Conservation (phyloP, 1,139 yeast genomes). For the Pichia norvegensis region DNA sequence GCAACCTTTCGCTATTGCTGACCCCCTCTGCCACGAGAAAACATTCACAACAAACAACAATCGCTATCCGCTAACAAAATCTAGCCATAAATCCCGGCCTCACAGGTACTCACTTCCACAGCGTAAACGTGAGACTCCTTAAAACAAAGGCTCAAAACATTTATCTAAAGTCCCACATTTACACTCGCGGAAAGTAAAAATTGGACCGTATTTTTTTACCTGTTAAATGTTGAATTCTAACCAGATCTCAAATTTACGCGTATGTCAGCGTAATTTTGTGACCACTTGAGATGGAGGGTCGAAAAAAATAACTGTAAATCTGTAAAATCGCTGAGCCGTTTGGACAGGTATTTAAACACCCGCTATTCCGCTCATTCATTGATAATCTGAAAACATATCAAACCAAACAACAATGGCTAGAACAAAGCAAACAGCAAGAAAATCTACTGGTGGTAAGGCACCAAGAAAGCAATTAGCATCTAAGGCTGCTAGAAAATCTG, state of each 20-base stretch:
- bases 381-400: too few species aligned
- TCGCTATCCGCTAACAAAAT: background rate
- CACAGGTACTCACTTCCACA: constrained; percentile 1
- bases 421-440: constrained; percentile 98
- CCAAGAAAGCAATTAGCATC: constrained; percentile 99
- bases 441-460: constrained; percentile 98
- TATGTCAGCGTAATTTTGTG: too few species aligned
- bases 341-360: background rate
- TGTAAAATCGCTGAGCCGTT: background rate
- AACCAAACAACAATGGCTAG: constrained; percentile 65
- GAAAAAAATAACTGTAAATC: too few species aligned
- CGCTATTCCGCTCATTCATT: background rate
- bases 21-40: background rate
- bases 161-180: constrained; percentile 2
- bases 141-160: too few species aligned
- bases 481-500: constrained; percentile 98
- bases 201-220: too few species aligned
- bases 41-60: too few species aligned
- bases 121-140: constrained; percentile 3
- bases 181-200: constrained; percentile 4
- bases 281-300: too few species aligned
- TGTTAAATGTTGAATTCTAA: too few species aligned
- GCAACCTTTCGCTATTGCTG: background rate
- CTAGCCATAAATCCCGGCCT: background rate
- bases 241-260: too few species aligned